Conservation (phyloP, 345 rosid genomes). For the Zanthoxylum bungeanum region DNA sequence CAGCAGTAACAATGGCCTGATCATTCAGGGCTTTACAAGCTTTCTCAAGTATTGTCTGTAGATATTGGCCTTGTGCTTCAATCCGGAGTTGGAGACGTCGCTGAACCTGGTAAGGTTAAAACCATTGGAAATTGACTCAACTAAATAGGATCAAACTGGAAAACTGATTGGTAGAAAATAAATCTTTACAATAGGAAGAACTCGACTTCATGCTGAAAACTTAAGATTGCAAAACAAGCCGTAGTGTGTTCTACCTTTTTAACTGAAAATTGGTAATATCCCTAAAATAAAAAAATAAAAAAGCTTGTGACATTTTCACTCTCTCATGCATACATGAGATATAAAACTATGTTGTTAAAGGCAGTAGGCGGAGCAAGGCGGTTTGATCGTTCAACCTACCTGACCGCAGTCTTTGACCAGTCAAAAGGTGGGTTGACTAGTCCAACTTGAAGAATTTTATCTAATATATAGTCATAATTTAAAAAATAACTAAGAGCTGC, state of each 20-base stretch:
- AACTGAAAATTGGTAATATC: no score
- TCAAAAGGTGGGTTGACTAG: no score
- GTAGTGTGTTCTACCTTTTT: not conserved
- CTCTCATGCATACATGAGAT: not conserved
- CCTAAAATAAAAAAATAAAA: no score
- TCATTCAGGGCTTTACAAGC: constrained; percentile 84
- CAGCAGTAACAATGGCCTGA: constrained; percentile 60
- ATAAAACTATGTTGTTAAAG: no score
- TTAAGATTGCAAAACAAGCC: not conserved
- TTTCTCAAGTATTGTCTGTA: constrained; percentile 84
- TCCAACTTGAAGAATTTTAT: no score
- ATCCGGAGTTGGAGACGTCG: constrained; percentile 78
- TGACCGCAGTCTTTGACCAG: no score
- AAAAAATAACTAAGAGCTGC: no score
- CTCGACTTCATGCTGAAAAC: not conserved
- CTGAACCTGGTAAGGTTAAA: constrained; percentile 64
- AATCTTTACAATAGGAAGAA: not conserved
- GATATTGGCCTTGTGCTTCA: constrained; percentile 86
- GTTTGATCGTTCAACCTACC: no score
- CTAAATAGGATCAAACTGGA: not conserved
- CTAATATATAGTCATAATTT: no score
- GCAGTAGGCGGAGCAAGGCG: no score
- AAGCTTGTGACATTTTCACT: not conserved
- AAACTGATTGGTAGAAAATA: not conserved
- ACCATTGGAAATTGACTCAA: not conserved